Evolutionary conservation across 257 asterid species (phyloP), one percentile per base, ranked within the genome.

Genomic region (Solanum chilense): DNA sequence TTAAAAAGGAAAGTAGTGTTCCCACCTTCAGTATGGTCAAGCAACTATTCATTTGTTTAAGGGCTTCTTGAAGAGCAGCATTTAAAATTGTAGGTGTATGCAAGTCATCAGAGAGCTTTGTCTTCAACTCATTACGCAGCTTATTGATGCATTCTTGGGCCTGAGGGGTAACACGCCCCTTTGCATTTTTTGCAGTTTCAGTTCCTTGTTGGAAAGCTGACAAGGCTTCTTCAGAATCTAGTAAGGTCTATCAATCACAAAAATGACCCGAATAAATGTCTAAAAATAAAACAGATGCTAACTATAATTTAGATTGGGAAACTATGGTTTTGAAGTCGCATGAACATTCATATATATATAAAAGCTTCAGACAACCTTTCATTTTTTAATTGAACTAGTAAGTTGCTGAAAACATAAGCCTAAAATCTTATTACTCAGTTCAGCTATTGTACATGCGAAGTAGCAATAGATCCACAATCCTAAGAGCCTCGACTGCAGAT

Each of bases 81-180:
- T 92, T 96, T 52, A 95, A 83, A 86, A 95, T 87, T 60, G 95
- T 31, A 12, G 97, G 98, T 3, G 99, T 94, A 82, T 95, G 98
- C 92, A 96, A 88, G 89, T 96, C 99, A 91, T 95, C 98, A 13
- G 98, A 92, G 89, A 96, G 74, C 88, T 89, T 94, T 3, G 93
- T 44, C 90, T 93, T 94, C 70, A 95, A 91, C 64, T 96, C 98
- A 18, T 78, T 86, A 60, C 56, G 96, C 89, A 96, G 93, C 86
- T 91, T 93, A 39, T 31, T 88, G 87, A 92, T 92, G 92, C 96
- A 90, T 42, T 93, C 92, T 85, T 92, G 91, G 47, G 92, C 94
- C 49, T 88, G 92, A 14, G 91, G 88, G 86, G 86, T 91, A 83
- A 91, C 81, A 78, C 93, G 89, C 88, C 90, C 64, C 82, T 87